Conservation (phyloP, 2,329 filamentous ascomycete species). For the Tolypocladium inflatum region DNA sequence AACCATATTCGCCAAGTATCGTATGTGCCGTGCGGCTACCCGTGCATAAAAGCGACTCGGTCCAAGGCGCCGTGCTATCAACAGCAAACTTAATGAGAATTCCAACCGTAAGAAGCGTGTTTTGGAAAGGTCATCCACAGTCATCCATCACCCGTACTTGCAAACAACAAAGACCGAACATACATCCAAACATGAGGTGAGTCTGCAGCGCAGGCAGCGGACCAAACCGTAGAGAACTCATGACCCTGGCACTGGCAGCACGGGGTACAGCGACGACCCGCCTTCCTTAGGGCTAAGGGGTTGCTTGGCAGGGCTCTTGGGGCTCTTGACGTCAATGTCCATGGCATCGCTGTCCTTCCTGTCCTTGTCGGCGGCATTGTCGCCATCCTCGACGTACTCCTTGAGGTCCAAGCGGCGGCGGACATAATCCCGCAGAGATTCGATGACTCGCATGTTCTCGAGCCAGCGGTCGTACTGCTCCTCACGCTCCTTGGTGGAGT, state of each 20-base stretch:
- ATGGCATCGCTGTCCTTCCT: constrained; percentile 20
- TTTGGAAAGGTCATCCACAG: background rate
- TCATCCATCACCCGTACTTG: background rate
- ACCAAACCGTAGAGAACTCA: background rate
- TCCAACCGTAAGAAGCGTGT: background rate
- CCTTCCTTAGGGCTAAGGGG: constrained; percentile 16
- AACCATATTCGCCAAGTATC: background rate
- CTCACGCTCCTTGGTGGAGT: constrained; percentile 45
- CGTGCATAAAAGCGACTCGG: background rate
- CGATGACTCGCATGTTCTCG: constrained; percentile 56
- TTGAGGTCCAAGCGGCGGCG: constrained; percentile 44
- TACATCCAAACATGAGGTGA: background rate
- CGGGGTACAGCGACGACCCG: constrained; percentile 28
- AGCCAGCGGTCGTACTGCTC: constrained; percentile 57
- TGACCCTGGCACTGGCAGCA: constrained; percentile 24
- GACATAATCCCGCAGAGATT: constrained; percentile 50
- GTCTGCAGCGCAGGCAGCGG: background rate
- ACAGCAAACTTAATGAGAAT: background rate
- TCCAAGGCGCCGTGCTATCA: background rate
- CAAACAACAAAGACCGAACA: background rate
- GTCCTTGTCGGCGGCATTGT: constrained; percentile 4
- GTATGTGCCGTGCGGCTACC: background rate
- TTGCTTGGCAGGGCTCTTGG: constrained; percentile 14
- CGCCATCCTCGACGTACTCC: constrained; percentile 37
- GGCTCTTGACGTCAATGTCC: constrained; percentile 26